phyloP scores from a whole-genome alignment of 2,329 filamentous ascomycete species.

The Fusarium compactum region DNA sequence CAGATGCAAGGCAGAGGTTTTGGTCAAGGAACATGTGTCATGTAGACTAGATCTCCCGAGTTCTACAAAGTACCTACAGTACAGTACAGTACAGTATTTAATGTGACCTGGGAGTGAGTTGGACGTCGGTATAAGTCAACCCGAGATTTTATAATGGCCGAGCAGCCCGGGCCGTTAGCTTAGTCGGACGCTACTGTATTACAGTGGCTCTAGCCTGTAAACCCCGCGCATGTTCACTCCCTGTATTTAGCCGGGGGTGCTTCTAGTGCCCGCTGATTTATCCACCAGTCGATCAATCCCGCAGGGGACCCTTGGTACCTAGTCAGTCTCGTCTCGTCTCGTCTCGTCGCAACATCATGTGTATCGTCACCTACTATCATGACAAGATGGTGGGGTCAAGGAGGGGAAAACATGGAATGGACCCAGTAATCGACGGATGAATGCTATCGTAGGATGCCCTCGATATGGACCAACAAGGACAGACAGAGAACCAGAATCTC shows the following conservation, averaged over 20 bases:
- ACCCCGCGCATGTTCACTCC: conserved; percentile 27
- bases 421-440: not conserved
- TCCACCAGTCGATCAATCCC: conserved; percentile 34
- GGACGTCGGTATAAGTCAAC: conserved; percentile 14
- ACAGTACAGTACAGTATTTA: not conserved
- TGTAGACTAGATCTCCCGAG: not conserved
- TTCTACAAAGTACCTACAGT: not conserved
- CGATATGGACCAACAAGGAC: conserved; percentile 22
- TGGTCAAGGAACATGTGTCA: not conserved
- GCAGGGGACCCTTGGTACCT: conserved; percentile 10
- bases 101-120: not conserved
- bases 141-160: not conserved
- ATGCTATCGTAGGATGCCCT: conserved; percentile 18
- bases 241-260: conserved; percentile 40
- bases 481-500: conserved; percentile 24
- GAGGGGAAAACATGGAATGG: conserved; percentile 36
- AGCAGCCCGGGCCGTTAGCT: conserved; percentile 1
- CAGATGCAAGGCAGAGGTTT: conserved; percentile 2
- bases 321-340: not conserved
- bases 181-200: not conserved
- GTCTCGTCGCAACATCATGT: not conserved
- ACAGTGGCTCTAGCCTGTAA: conserved; percentile 6
- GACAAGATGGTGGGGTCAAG: conserved; percentile 40
- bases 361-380: conserved; percentile 31
- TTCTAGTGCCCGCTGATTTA: conserved; percentile 22